Conservation (phyloP, 2,329 filamentous ascomycete genomes). For the Xylaria sp. region DNA sequence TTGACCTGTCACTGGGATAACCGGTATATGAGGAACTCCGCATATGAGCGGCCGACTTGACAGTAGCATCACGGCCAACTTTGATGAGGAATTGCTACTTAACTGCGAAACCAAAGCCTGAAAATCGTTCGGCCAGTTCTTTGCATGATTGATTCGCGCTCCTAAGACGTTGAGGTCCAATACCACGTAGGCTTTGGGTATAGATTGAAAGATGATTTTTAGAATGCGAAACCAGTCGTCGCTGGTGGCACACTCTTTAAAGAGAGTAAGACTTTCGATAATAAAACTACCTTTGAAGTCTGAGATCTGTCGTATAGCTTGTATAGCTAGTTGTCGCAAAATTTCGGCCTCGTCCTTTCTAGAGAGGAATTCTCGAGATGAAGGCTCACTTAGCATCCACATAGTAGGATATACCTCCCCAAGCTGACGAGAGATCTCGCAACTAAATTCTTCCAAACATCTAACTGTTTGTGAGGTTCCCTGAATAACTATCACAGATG, state of each 20-base stretch:
- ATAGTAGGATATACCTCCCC: slow-evolving; percentile 12
- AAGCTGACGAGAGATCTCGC: slow-evolving; percentile 19
- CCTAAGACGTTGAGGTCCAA: slow-evolving; percentile 6
- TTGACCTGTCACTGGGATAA: not conserved
- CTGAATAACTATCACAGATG: slow-evolving; percentile 16
- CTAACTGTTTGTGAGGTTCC: slow-evolving; percentile 18
- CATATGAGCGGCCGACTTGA: slow-evolving; percentile 11
- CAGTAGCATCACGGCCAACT: slow-evolving; percentile 18
- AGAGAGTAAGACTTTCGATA: not conserved
- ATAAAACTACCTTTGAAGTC: slow-evolving; percentile 11
- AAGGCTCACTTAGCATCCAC: slow-evolving; percentile 27
- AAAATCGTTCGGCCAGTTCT: slow-evolving; percentile 20
- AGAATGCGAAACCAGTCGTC: slow-evolving; percentile 18
- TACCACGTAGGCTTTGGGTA: slow-evolving; percentile 15
- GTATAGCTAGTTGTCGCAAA: slow-evolving; percentile 18
- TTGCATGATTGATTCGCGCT: not conserved
- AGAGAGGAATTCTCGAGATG: slow-evolving; percentile 10
- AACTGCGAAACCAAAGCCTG: slow-evolving; percentile 16
- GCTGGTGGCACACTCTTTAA: slow-evolving; percentile 6
- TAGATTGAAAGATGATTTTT: slow-evolving; percentile 1
- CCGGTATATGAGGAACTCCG: not conserved
- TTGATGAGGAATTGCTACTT: slow-evolving; percentile 6
- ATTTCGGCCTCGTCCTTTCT: slow-evolving; percentile 14
- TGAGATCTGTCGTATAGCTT: slow-evolving; percentile 8
- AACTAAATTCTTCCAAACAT: slow-evolving; percentile 14